Conservation (phyloP, 257 asterid genomes). For the Salvia splendens region DNA sequence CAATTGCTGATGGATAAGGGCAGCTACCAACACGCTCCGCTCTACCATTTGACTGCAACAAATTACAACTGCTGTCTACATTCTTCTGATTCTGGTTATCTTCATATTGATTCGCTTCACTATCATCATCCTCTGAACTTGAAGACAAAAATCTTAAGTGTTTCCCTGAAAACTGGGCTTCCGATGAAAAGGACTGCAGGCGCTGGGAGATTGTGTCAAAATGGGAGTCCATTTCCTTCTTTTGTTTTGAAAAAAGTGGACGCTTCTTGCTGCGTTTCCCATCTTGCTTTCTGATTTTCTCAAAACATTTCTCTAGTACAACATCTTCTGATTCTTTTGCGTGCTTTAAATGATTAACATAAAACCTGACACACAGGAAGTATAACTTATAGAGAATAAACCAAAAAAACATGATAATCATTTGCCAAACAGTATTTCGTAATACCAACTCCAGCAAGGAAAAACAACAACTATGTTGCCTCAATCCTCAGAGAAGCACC, state of each 20-base stretch:
- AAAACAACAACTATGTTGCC: constrained; percentile 13
- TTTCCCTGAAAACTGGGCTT: constrained; percentile 56
- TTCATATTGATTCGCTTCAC: constrained; percentile 42
- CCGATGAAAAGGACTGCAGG: constrained; percentile 57
- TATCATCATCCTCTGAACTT: constrained; percentile 70
- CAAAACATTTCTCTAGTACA: constrained; percentile 46
- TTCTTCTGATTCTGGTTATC: constrained; percentile 39
- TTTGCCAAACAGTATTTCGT: constrained; percentile 16
- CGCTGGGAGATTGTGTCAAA: constrained; percentile 64
- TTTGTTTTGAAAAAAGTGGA: constrained; percentile 53
- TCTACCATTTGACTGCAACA: constrained; percentile 39
- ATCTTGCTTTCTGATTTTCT: constrained; percentile 43
- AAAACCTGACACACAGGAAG: constrained; percentile 51
- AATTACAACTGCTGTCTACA: constrained; percentile 31
- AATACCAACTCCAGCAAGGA: constrained; percentile 16
- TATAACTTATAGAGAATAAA: constrained; percentile 21
- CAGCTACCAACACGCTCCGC: constrained; percentile 71
- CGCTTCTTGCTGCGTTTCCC: constrained; percentile 48
- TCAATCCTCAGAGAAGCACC: constrained; percentile 11
- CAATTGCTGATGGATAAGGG: constrained; percentile 94
- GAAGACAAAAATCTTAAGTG: constrained; percentile 64
- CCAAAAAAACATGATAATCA: neutral
- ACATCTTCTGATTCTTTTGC: constrained; percentile 50
- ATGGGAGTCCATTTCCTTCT: constrained; percentile 69
- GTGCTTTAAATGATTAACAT: constrained; percentile 48